Conservation (phyloP, 139 green algal genomes). For the Picochlorum sp. region DNA sequence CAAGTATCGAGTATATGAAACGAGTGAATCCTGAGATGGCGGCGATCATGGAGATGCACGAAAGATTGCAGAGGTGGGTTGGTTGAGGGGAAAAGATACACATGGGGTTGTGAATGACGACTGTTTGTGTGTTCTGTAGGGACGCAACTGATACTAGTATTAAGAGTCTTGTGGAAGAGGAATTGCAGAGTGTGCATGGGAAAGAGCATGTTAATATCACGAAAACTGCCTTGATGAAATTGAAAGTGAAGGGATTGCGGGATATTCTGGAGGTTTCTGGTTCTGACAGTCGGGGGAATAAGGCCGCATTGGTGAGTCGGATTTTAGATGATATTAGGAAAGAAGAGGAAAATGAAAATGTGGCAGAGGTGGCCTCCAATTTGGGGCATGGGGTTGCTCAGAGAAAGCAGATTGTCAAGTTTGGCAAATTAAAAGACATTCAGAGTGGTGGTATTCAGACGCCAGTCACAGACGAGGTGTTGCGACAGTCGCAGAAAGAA, state of each 20-base stretch:
- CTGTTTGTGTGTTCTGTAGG: background rate
- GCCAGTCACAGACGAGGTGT: background rate
- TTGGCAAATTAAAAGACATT: too few relatives aligned
- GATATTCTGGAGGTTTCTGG: constrained; percentile 9
- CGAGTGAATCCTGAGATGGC: too few relatives aligned
- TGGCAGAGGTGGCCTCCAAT: background rate
- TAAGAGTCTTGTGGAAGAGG: background rate
- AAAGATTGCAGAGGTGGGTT: too few relatives aligned
- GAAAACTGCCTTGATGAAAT: constrained; percentile 11
- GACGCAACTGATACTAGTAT: background rate
- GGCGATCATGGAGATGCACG: too few relatives aligned
- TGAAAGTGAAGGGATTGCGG: constrained; percentile 18
- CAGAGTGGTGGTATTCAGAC: background rate
- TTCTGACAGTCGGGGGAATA: constrained; percentile 17
- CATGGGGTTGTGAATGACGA: too few relatives aligned
- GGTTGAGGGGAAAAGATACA: too few relatives aligned
- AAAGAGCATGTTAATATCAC: constrained; percentile 10
- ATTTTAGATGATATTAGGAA: constrained; percentile 12
- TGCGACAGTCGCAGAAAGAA: background rate
- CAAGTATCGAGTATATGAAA: too few relatives aligned
- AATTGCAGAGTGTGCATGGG: background rate
- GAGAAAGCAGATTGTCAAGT: background rate
- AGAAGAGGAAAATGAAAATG: background rate
- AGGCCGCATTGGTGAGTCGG: constrained; percentile 20
- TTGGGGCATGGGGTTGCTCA: background rate